Percentiles rank a stretch among this genome's conserved stretches.
Conservation (phyloP, 305 asterid genomes). For the Fraxinus velutina region DNA sequence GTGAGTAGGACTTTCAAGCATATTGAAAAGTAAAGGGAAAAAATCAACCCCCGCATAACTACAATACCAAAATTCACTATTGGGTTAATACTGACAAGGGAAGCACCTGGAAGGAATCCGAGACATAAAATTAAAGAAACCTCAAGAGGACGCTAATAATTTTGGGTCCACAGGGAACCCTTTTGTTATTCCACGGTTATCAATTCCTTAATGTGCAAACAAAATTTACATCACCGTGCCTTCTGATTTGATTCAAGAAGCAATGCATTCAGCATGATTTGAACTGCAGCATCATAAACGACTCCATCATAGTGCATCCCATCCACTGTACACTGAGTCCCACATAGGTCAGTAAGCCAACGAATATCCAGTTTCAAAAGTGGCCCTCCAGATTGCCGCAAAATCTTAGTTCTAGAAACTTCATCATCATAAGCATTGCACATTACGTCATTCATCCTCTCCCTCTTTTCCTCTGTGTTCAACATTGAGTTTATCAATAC, state of each 20-base stretch:
- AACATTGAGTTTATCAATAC: conserved; percentile 61
- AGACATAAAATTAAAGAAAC: conserved; percentile 14
- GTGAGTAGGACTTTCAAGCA: conserved; percentile 35
- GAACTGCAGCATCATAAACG: conserved; percentile 74
- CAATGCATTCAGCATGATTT: conserved; percentile 76
- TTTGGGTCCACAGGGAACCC: conserved; percentile 13
- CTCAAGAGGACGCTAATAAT: not conserved
- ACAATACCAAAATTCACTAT: conserved; percentile 24
- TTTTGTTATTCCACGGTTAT: conserved; percentile 15
- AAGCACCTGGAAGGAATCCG: conserved; percentile 23
- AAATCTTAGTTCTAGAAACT: conserved; percentile 49
- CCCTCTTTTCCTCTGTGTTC: conserved; percentile 70
- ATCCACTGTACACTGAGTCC: conserved; percentile 59
- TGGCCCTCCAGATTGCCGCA: conserved; percentile 66
- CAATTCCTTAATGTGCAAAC: conserved; percentile 20
- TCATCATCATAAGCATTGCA: conserved; percentile 49
- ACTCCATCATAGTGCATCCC: conserved; percentile 87
- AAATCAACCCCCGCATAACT: conserved; percentile 26
- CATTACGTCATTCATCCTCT: conserved; percentile 50
- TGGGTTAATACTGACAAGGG: conserved; percentile 23
- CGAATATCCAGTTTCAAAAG: conserved; percentile 60
- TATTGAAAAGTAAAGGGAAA: conserved; percentile 22
- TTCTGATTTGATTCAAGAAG: conserved; percentile 83
- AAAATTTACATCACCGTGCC: conserved; percentile 36
- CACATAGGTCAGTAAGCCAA: conserved; percentile 58